Base-by-base conservation (phyloP, 148 eudicot species). In the Rhododendron williamsianum region DNA sequence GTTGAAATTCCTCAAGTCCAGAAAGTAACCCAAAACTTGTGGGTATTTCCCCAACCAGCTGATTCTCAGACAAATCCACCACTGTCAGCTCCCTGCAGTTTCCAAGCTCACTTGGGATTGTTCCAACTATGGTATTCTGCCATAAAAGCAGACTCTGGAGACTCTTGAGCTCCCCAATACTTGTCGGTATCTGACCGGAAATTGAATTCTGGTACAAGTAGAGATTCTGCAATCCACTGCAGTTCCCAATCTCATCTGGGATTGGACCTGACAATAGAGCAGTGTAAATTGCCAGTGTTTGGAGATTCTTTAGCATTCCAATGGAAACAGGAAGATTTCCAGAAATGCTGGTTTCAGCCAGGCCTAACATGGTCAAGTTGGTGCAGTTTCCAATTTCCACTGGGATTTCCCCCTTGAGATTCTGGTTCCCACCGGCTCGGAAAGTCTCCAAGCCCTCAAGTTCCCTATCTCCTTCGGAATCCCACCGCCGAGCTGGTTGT, bases 361-460 rank as follows among this genome's bases (percentile, higher is more conserved):
- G 89, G 72, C 99, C 99, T 19, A 97, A 89, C 81, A 91, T 81
- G 9, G 88, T 87, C 80, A 97, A 89, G 21, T 89, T 91, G 46
- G 88, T 88, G 89, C 99, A 97, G 76, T 92, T 91, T 46, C 99
- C 99, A 86, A 97, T 93, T 90, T 97, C 99, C 35, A 23, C 16
- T 6, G 99, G 99, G 52, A 97, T 84, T 78, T 92, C 91, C 5
- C 99, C 98, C 72, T 89, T 90, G 35, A 97, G 92, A 92, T 97
- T 94, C 67, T 90, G 90, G 78, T 97, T 97, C 67, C 99, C 99
- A n/a, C 99, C 99, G 7, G 96, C 98, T 48, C 99, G 86, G 65
- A 95, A 88, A 54, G 86, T 83, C 86, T 95, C 89, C 78, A 97
- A 85, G 10, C 87, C 69, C 72, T 81, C 91, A 97, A 83, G 4